These are phyloP conservation scores for Paramyrothecium roridum DNA, from an alignment of 2,329 filamentous ascomycete genomes.

Conservation along the genomic window DNA sequence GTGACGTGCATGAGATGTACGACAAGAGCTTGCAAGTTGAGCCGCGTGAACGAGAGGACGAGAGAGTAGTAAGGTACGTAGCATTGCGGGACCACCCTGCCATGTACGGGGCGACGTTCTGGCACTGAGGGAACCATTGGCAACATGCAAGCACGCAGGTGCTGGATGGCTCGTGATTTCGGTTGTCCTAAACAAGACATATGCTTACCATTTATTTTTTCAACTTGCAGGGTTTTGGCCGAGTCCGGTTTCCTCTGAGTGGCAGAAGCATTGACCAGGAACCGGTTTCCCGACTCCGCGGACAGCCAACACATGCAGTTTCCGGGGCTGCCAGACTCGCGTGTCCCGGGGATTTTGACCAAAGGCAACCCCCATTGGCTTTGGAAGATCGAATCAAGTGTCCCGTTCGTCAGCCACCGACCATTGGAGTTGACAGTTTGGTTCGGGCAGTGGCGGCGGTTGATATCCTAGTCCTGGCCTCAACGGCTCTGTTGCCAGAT, in stretches of 20 bases:
- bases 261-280: background rate
- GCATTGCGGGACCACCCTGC: conserved; percentile 20
- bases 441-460: background rate
- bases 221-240: conserved; percentile 49
- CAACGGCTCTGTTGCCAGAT: background rate
- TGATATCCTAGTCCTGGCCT: background rate
- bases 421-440: background rate
- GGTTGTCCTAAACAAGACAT: conserved; percentile 2
- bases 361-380: background rate
- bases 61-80: conserved; percentile 96
- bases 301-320: background rate
- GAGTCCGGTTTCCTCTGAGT: conserved; percentile 58
- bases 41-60: conserved; percentile 93
- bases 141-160: conserved; percentile 12
- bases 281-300: background rate
- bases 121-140: conserved; percentile 12
- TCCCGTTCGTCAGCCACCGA: background rate
- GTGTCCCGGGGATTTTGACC: background rate
- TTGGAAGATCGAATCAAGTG: background rate
- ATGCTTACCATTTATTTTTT: conserved; percentile 10
- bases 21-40: conserved; percentile 93
- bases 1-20: conserved; percentile 99
- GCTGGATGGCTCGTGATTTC: background rate
- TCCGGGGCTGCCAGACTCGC: background rate
- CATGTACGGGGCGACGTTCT: conserved; percentile 14